These are phyloP conservation scores for Apophysomyces sp. DNA, from an alignment of 371 early-diverging fungal species.

Conservation along the genomic window DNA sequence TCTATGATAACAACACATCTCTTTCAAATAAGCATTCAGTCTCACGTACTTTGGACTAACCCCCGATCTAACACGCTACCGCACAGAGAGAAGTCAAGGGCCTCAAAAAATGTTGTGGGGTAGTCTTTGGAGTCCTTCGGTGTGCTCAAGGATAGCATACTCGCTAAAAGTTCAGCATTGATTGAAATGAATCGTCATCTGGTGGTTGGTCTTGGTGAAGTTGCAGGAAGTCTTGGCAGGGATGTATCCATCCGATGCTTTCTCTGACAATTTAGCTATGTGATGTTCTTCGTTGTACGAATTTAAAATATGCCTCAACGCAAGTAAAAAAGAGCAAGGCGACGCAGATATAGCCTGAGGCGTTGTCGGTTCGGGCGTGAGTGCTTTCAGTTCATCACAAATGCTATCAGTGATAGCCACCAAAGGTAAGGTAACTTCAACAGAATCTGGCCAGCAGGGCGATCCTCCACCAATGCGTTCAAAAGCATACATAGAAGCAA, in stretches of 20 bases:
- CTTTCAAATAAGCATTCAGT: no score
- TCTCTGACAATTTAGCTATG: no score
- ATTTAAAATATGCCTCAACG: no score
- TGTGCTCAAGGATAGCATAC: background rate
- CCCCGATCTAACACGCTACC: no score
- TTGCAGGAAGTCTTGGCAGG: background rate
- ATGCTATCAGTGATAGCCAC: slow-evolving; percentile 3
- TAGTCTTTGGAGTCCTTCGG: background rate
- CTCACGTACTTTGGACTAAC: no score
- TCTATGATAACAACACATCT: no score
- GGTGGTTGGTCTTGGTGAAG: background rate
- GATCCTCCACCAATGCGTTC: background rate
- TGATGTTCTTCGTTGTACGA: no score
- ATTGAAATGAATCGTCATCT: background rate
- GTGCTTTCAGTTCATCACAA: slow-evolving; percentile 3
- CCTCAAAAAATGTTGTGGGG: background rate
- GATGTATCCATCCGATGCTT: background rate
- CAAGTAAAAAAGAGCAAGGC: no score
- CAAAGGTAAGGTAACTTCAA: slow-evolving; percentile 3
- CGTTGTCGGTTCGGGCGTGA: background rate
- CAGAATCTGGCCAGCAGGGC: background rate
- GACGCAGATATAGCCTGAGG: no score
- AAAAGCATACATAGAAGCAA: background rate
- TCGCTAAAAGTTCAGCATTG: background rate
- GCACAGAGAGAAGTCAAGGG: background rate